Evolutionary conservation across 2,329 filamentous ascomycete genomes (phyloP).

Genomic region (Pyrenochaeta sp.): DNA sequence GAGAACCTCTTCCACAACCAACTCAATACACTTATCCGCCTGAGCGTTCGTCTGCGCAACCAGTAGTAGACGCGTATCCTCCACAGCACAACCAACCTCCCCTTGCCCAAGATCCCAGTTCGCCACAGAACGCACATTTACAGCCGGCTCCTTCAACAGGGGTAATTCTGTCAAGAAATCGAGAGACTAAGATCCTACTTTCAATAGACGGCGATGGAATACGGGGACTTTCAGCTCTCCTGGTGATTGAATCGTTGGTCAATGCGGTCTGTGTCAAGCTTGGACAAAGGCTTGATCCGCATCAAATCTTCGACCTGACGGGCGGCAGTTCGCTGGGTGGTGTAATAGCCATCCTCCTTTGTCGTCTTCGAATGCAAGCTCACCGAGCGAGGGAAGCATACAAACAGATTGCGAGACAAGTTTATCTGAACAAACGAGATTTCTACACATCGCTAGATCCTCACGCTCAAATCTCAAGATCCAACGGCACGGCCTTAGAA

Average conservation of each 20-base stretch:
- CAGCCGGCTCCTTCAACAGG: constrained; percentile 9
- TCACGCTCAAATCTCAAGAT: constrained; percentile 8
- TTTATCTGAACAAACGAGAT: constrained; percentile 34
- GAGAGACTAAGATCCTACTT: constrained; percentile 42
- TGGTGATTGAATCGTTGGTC: constrained; percentile 40
- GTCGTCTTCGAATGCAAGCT: constrained; percentile 38
- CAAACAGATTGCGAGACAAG: constrained; percentile 30
- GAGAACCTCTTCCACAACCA: constrained; percentile 9
- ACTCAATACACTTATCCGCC: too few relatives aligned
- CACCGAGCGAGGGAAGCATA: constrained; percentile 40
- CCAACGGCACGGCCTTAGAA: constrained; percentile 26
- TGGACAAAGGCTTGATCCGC: constrained; percentile 30
- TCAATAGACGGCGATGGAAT: constrained; percentile 43
- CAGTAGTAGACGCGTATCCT: too few relatives aligned
- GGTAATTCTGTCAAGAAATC: constrained; percentile 18
- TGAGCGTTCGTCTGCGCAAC: too few relatives aligned
- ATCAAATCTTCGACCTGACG: constrained; percentile 42
- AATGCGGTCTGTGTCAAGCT: constrained; percentile 40
- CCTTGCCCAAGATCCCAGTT: background rate
- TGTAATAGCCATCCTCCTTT: constrained; percentile 38
- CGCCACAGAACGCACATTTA: too few relatives aligned
- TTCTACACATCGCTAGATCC: constrained; percentile 36
- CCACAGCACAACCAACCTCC: background rate
- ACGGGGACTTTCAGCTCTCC: constrained; percentile 37
- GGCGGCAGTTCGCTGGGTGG: constrained; percentile 39